These are phyloP conservation scores for Pseudoscleropodium purum DNA, from an alignment of 225 moss, liverwort and hornwort species.

Conservation along the genomic window DNA sequence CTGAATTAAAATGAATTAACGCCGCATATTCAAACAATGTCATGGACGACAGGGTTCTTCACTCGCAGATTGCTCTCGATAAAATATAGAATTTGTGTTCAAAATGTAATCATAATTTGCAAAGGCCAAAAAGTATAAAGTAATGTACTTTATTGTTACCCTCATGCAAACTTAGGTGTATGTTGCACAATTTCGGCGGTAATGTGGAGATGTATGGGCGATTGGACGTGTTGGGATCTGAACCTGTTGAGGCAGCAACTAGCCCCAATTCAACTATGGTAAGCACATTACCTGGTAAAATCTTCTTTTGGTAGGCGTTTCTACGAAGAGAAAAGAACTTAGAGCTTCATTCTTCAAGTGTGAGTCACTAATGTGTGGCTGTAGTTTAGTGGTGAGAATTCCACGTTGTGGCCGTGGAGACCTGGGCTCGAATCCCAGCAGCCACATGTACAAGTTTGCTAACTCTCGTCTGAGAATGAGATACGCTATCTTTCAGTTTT, in stretches of 20 bases:
- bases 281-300: neutral
- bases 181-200: conserved; percentile 92
- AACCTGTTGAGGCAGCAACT: conserved; percentile 57
- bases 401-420: conserved; percentile 89
- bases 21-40: neutral
- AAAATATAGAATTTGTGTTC: neutral
- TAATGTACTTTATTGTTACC: neutral
- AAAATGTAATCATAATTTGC: neutral
- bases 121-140: neutral
- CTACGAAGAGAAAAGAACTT: neutral
- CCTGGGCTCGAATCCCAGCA: conserved; percentile 79
- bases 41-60: neutral
- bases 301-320: too few relatives aligned
- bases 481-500: too few relatives aligned
- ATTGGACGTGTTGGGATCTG: conserved; percentile 58
- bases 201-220: conserved; percentile 93
- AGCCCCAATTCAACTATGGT: conserved; percentile 87
- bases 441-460: conserved; percentile 2
- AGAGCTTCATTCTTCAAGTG: fast-evolving
- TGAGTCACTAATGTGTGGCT: neutral
- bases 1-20: neutral
- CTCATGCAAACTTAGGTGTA: conserved; percentile 55
- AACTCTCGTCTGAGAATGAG: neutral
- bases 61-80: neutral
- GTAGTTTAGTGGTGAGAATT: conserved; percentile 92